Evolutionary conservation across 2,329 filamentous ascomycete species (phyloP).

Genomic region (Sclerotinia glacialis): DNA sequence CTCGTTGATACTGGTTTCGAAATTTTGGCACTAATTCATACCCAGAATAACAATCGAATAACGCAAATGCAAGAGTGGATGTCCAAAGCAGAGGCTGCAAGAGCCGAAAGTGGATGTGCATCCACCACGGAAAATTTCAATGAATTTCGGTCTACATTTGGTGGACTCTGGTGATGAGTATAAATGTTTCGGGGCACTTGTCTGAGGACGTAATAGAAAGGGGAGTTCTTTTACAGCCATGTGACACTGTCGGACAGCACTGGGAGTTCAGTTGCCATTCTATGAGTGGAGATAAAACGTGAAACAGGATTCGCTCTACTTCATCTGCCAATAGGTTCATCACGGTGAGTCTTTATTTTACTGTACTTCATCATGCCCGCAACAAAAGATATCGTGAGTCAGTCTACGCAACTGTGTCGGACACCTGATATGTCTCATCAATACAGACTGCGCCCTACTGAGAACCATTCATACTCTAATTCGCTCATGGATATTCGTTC

Average conservation of each 20-base stretch:
- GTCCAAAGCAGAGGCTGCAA: conserved; percentile 55
- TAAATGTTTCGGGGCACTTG: background rate
- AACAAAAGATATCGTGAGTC: background rate
- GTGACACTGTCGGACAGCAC: background rate
- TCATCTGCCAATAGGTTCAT: background rate
- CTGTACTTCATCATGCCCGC: background rate
- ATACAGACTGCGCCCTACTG: background rate
- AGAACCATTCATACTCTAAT: background rate
- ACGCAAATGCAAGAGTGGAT: conserved; percentile 64
- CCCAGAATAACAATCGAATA: conserved; percentile 59
- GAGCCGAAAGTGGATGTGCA: conserved; percentile 52
- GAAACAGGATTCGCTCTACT: background rate
- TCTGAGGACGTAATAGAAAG: background rate
- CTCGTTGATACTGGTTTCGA: conserved; percentile 24
- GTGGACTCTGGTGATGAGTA: conserved; percentile 12
- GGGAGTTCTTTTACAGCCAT: background rate
- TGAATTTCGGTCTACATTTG: conserved; percentile 17
- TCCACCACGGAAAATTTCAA: conserved; percentile 18
- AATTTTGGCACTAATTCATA: conserved; percentile 25
- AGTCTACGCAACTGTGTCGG: background rate
- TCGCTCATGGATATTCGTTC: background rate
- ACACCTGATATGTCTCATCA: background rate
- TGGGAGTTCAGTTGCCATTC: background rate
- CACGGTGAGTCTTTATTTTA: conserved; percentile 8
- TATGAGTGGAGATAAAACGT: background rate